Conservation (phyloP, 352 stramenopile species). For the Phytopythium mirpurense region DNA sequence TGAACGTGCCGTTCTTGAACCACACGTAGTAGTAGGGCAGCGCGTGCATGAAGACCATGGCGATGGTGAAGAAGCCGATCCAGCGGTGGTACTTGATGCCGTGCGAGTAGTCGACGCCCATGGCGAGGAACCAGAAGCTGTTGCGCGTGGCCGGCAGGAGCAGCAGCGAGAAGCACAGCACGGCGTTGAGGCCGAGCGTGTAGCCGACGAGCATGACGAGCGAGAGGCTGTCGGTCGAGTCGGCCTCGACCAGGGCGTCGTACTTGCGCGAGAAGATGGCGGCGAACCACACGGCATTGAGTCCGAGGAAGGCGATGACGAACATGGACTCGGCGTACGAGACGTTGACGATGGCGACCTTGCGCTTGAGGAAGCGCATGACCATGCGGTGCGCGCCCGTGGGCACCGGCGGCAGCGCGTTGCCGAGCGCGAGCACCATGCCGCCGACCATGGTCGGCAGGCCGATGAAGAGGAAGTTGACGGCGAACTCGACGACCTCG, state of each 20-base stretch:
- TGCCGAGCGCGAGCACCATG: constrained; percentile 50
- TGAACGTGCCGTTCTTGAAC: constrained; percentile 47
- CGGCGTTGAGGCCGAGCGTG: constrained; percentile 70
- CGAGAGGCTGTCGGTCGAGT: constrained; percentile 31
- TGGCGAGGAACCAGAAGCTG: constrained; percentile 82
- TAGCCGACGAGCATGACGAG: constrained; percentile 51
- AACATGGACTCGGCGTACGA: constrained; percentile 76
- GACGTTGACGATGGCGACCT: constrained; percentile 74
- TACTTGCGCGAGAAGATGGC: constrained; percentile 75
- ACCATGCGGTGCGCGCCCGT: constrained; percentile 63
- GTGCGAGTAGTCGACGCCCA: constrained; percentile 85
- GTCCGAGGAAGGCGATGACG: constrained; percentile 60
- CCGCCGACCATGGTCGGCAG: constrained; percentile 72
- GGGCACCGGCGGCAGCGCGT: constrained; percentile 66
- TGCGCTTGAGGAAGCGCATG: constrained; percentile 79
- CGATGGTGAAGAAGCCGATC: constrained; percentile 72
- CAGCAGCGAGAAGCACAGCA: constrained; percentile 60
- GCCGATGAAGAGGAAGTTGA: constrained; percentile 66
- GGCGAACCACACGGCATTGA: constrained; percentile 80
- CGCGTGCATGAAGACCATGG: constrained; percentile 55
- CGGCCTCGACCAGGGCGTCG: constrained; percentile 36
- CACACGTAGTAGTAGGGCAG: constrained; percentile 73
- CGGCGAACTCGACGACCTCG: constrained; percentile 69
- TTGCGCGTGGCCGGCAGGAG: constrained; percentile 62
- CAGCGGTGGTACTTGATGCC: constrained; percentile 86